These are phyloP conservation scores for Colletotrichum tropicale DNA, from an alignment of 2,329 filamentous ascomycete genomes.

Conservation along the genomic window DNA sequence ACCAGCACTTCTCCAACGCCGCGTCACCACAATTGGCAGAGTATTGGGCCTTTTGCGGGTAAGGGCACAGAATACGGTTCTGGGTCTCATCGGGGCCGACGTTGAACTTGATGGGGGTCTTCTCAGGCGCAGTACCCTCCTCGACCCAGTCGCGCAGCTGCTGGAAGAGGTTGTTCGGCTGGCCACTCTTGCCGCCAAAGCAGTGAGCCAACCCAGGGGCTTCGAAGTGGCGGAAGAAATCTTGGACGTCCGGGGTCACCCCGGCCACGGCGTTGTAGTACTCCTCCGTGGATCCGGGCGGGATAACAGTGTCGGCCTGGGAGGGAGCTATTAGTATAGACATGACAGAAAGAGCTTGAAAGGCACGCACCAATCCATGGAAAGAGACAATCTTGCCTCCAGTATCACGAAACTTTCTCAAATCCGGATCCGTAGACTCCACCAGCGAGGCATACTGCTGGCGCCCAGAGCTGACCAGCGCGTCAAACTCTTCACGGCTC, in stretches of 20 bases:
- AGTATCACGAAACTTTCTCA: conserved; percentile 38
- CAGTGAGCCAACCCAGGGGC: conserved; percentile 36
- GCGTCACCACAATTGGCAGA: neutral
- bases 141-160: conserved; percentile 33
- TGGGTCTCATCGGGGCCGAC: conserved; percentile 15
- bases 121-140: conserved; percentile 28
- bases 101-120: neutral
- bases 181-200: conserved; percentile 25
- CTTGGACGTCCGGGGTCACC: conserved; percentile 21
- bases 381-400: conserved; percentile 41
- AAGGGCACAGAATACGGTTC: conserved; percentile 42
- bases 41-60: conserved; percentile 31
- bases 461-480: neutral
- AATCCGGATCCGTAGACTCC: conserved; percentile 5
- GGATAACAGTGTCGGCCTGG: conserved; percentile 24
- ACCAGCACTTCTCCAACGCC: neutral
- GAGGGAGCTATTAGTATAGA: conserved; percentile 25
- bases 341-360: neutral
- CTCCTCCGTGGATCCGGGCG: conserved; percentile 20
- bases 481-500: neutral
- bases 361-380: conserved; percentile 36
- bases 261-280: conserved; percentile 30
- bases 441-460: neutral
- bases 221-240: conserved; percentile 35
- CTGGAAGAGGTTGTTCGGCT: conserved; percentile 28